Conservation (phyloP, 177 flowering plant species). For the Vitis hybrid region DNA sequence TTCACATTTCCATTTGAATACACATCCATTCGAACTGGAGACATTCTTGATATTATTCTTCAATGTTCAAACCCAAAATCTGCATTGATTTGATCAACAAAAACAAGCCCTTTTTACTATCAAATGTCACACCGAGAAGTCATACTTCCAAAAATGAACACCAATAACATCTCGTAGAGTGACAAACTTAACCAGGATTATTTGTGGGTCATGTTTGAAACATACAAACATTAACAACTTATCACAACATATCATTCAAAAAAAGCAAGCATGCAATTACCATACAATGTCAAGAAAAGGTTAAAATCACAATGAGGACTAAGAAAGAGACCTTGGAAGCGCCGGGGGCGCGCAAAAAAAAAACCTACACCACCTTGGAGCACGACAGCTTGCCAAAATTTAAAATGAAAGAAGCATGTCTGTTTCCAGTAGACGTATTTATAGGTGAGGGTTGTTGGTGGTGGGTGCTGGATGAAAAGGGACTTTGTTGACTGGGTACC, state of each 20-base stretch:
- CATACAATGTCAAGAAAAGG: not conserved
- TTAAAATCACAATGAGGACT: not conserved
- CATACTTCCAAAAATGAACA: too few species aligned
- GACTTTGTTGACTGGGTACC: too few species aligned
- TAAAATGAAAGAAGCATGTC: slow-evolving; percentile 7
- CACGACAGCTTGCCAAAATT: not conserved
- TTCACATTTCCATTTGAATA: slow-evolving; percentile 11
- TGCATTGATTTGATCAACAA: too few species aligned
- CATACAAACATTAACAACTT: too few species aligned
- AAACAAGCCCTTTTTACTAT: too few species aligned
- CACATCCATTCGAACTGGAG: slow-evolving; percentile 6
- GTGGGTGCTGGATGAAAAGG: too few species aligned
- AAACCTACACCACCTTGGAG: not conserved
- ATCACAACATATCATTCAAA: too few species aligned
- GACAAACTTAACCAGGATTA: too few species aligned
- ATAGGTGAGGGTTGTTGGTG: not conserved
- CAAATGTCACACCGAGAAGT: too few species aligned
- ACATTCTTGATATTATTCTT: slow-evolving; percentile 7
- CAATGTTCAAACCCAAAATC: not conserved
- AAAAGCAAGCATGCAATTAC: too few species aligned
- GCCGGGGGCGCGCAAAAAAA: not conserved
- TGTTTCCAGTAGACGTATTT: not conserved
- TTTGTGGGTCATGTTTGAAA: too few species aligned
- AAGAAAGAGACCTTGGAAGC: not conserved
- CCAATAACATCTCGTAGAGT: too few species aligned